Evolutionary conservation across 768 basidiomycete genomes (phyloP).

Genomic region (Dacryopinax primogenitus): DNA sequence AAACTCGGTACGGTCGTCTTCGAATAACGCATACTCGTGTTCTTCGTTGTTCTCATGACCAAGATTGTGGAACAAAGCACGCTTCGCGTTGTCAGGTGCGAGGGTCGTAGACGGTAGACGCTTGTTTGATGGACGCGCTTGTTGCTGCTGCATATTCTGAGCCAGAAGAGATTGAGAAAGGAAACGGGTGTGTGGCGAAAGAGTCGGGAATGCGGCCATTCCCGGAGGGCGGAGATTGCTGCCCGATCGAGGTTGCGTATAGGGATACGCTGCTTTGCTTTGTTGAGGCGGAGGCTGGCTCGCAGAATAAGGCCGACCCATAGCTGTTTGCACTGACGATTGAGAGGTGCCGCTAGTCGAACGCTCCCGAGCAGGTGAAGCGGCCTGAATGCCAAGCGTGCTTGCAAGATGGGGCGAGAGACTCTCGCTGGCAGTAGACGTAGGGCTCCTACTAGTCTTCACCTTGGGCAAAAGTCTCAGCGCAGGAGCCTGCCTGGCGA

Average conservation of each 20-base stretch:
- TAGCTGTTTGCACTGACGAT: background rate
- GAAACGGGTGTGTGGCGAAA: background rate
- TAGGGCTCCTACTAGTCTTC: background rate
- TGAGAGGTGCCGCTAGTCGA: background rate
- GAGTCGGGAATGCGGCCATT: background rate
- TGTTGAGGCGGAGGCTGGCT: constrained; percentile 2
- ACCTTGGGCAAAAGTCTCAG: constrained; percentile 26
- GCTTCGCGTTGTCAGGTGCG: constrained; percentile 46
- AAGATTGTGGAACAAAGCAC: constrained; percentile 33
- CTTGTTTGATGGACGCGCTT: constrained; percentile 51
- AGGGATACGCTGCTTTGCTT: background rate
- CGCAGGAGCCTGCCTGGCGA: constrained; percentile 52
- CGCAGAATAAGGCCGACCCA: background rate
- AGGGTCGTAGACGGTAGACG: constrained; percentile 59
- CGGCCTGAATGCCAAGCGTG: background rate
- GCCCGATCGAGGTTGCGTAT: background rate
- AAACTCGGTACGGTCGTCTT: background rate
- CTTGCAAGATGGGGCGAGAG: background rate
- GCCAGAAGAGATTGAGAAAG: background rate
- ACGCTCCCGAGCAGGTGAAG: background rate
- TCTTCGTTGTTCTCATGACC: constrained; percentile 21
- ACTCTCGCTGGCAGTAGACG: background rate
- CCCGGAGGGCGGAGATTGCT: constrained; percentile 1
- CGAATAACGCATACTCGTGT: constrained; percentile 14
- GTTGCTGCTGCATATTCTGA: background rate